Conservation (phyloP, 176 grass and related monocot species). For the Elaeis guineensis region DNA sequence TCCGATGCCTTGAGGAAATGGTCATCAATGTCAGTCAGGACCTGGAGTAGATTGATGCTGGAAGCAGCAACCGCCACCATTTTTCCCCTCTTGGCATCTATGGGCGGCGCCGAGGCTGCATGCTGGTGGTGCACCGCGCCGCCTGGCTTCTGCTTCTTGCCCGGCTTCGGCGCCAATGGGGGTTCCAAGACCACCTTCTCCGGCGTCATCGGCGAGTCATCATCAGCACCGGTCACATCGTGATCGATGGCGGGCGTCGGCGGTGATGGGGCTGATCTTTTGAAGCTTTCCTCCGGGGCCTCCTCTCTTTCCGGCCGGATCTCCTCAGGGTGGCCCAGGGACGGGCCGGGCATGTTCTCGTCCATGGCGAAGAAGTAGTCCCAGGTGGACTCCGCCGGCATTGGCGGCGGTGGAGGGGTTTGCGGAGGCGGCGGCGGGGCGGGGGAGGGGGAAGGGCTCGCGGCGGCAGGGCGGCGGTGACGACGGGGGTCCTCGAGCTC, state of each 20-base stretch:
- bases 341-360: constrained; percentile 43
- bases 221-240: constrained; percentile 16
- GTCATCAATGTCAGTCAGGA: constrained; percentile 69
- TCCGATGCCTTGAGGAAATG: constrained; percentile 78
- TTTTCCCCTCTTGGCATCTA: constrained; percentile 52
- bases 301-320: constrained; percentile 31
- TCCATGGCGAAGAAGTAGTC: constrained; percentile 92
- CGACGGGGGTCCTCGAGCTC: constrained; percentile 30
- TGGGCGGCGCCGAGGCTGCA: constrained; percentile 45
- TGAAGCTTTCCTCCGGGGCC: constrained; percentile 30
- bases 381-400: constrained; percentile 35
- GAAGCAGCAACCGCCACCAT: constrained; percentile 28
- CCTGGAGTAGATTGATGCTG: constrained; percentile 41
- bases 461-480: constrained; percentile 16
- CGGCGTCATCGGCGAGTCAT: constrained; percentile 47
- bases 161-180: constrained; percentile 35
- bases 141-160: constrained; percentile 52
- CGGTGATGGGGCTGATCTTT: constrained; percentile 36
- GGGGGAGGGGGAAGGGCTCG: background rate
- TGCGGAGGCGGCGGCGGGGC: constrained; percentile 16
- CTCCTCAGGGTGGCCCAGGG: constrained; percentile 42
- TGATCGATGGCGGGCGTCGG: constrained; percentile 2
- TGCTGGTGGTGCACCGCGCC: constrained; percentile 76
- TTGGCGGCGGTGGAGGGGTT: constrained; percentile 25
- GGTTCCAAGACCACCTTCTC: constrained; percentile 36